Conservation (phyloP, 768 basidiomycete species). For the Agaricus subrufescens region DNA sequence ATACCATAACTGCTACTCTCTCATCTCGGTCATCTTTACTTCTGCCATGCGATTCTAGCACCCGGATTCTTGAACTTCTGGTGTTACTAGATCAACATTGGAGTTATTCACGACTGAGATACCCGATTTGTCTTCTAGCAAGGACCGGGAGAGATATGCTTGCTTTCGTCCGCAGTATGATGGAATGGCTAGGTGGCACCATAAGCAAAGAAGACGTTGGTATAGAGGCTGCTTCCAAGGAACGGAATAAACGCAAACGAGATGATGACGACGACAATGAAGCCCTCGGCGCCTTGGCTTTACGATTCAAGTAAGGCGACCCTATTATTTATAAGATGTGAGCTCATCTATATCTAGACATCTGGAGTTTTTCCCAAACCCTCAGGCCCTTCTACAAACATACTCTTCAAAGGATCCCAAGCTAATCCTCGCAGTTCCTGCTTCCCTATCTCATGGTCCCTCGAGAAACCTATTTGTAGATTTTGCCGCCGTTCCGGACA, state of each 20-base stretch:
- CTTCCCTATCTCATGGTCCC: slow-evolving; percentile 88
- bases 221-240: slow-evolving; percentile 59
- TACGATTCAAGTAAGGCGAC: slow-evolving; percentile 78
- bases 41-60: slow-evolving; percentile 90
- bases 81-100: slow-evolving; percentile 96
- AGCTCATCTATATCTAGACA: slow-evolving; percentile 45
- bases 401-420: slow-evolving; percentile 90
- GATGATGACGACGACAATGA: slow-evolving; percentile 79
- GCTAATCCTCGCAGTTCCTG: slow-evolving; percentile 89
- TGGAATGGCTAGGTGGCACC: slow-evolving; percentile 98
- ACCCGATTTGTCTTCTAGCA: slow-evolving; percentile 91
- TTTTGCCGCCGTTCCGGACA: slow-evolving; percentile 79
- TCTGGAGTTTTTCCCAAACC: slow-evolving; percentile 87
- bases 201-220: slow-evolving; percentile 90
- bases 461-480: slow-evolving; percentile 83
- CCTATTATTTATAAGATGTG: background rate
- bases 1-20: slow-evolving; percentile 85
- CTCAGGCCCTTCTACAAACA: slow-evolving; percentile 72
- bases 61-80: slow-evolving; percentile 92
- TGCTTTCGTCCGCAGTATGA: slow-evolving; percentile 91
- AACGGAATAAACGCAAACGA: slow-evolving; percentile 47
- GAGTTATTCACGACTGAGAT: slow-evolving; percentile 80
- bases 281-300: slow-evolving; percentile 76
- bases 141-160: slow-evolving; percentile 91
- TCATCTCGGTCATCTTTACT: slow-evolving; percentile 77